phyloP scores from a whole-genome alignment of 768 basidiomycete species.

The Suillus placidus region DNA sequence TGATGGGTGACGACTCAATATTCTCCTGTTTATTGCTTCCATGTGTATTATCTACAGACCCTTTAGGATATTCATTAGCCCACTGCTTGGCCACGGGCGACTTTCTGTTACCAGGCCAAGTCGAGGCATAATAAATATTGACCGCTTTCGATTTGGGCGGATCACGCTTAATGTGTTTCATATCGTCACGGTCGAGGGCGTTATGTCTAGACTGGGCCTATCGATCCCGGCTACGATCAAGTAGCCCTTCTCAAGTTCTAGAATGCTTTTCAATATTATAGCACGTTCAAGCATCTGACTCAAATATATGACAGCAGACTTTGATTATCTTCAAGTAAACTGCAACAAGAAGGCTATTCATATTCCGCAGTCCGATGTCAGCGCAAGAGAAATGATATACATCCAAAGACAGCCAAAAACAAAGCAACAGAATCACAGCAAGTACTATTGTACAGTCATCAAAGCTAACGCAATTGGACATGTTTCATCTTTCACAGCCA shows the following conservation, averaged over 20 bases:
- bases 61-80: slow-evolving; percentile 30
- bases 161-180: not conserved
- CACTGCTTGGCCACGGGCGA: slow-evolving; percentile 16
- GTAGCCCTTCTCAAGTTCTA: not conserved
- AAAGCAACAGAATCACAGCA: not conserved
- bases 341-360: too few species aligned
- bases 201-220: not conserved
- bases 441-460: slow-evolving; percentile 30
- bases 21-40: slow-evolving; percentile 31
- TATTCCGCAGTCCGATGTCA: not conserved
- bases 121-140: slow-evolving; percentile 19
- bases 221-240: not conserved
- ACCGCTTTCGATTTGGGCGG: slow-evolving; percentile 2
- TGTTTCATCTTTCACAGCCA: not conserved
- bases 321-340: slow-evolving; percentile 1
- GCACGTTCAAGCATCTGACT: too few species aligned
- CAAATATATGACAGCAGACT: not conserved
- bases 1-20: slow-evolving; percentile 17
- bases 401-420: not conserved
- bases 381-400: slow-evolving; percentile 1
- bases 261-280: not conserved
- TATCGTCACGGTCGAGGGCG: not conserved
- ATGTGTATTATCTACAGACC: slow-evolving; percentile 32
- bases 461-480: not conserved
- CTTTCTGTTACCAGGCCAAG: slow-evolving; percentile 12